A percentile compares a stretch with the other conserved stretches of the same genome.
These are phyloP conservation scores for Sesbania bispinosa DNA, from an alignment of 306 rosid genomes.

Conservation along the genomic window DNA sequence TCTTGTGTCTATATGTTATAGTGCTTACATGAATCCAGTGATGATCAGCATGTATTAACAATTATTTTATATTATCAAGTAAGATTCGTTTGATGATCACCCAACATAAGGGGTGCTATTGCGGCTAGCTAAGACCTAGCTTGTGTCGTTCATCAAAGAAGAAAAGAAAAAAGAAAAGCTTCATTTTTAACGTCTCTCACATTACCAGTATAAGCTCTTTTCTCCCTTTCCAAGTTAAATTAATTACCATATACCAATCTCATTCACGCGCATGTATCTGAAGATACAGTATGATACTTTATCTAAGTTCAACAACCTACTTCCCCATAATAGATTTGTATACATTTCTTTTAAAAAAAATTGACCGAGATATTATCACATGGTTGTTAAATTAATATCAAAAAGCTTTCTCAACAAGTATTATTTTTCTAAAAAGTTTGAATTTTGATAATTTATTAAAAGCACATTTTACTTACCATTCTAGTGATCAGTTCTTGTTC, in stretches of 20 bases:
- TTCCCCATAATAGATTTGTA: not conserved
- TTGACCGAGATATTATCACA: not conserved
- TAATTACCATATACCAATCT: not conserved
- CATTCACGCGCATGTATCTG: conserved; percentile 20
- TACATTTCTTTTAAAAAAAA: not conserved
- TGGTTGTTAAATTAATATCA: not conserved
- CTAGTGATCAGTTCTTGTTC: not conserved
- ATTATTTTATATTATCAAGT: not conserved
- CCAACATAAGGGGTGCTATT: not conserved
- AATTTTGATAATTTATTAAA: not conserved
- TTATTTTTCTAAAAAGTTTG: not conserved
- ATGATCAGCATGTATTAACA: too few relatives aligned
- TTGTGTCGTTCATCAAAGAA: not conserved
- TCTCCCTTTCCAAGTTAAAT: not conserved
- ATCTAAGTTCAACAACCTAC: not conserved
- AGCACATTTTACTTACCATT: not conserved
- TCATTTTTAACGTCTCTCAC: conserved; percentile 12
- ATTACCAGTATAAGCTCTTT: not conserved
- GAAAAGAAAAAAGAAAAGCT: not conserved
- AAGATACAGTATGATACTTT: conserved; percentile 26
- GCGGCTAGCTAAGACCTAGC: not conserved
- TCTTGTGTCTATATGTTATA: too few relatives aligned
- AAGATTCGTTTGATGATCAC: conserved; percentile 3
- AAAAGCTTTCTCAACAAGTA: not conserved
- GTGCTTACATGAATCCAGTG: too few relatives aligned